Evolutionary conservation across 179 eudicot species (phyloP).

Genomic region (Vitellaria paradoxa): DNA sequence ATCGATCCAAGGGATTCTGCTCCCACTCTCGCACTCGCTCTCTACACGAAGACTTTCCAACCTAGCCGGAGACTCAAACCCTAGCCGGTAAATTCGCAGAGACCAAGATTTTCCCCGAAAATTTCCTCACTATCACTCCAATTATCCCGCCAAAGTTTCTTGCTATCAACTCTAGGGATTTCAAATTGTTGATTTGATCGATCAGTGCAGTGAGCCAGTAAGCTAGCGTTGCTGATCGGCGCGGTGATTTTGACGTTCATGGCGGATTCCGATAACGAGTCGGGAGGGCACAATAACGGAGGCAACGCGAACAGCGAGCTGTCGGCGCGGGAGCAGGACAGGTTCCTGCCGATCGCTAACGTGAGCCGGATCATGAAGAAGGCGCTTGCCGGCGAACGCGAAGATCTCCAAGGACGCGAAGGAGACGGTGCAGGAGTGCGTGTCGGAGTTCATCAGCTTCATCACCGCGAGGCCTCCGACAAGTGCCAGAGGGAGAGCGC

Average conservation of each 20-base stretch:
- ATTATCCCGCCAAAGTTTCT: too few species aligned
- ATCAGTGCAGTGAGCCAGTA: background rate
- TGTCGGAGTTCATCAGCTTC: slow-evolving; percentile 45
- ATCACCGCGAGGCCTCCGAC: slow-evolving; percentile 43
- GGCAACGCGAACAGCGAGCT: slow-evolving; percentile 20
- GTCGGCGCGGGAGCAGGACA: slow-evolving; percentile 15
- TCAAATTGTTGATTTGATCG: background rate
- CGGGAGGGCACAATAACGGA: slow-evolving; percentile 27
- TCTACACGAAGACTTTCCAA: too few species aligned
- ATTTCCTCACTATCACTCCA: background rate
- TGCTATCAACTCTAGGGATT: background rate
- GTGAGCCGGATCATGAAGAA: slow-evolving; percentile 39
- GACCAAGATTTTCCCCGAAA: slow-evolving; percentile 4
- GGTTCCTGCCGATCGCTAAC: slow-evolving; percentile 23
- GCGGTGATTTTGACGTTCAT: background rate
- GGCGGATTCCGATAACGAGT: slow-evolving; percentile 45
- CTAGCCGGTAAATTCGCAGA: background rate
- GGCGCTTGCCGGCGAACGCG: slow-evolving; percentile 41
- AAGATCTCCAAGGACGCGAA: slow-evolving; percentile 18
- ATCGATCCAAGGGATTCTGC: too few species aligned
- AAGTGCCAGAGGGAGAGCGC: slow-evolving; percentile 24
- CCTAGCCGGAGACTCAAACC: background rate
- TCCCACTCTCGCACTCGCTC: too few species aligned
- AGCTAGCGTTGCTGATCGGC: too few species aligned
- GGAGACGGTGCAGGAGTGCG: slow-evolving; percentile 67